Evolutionary conservation across 306 rosid species (phyloP), one percentile per base, ranked within the genome.

Genomic region (Datisca glomerata): DNA sequence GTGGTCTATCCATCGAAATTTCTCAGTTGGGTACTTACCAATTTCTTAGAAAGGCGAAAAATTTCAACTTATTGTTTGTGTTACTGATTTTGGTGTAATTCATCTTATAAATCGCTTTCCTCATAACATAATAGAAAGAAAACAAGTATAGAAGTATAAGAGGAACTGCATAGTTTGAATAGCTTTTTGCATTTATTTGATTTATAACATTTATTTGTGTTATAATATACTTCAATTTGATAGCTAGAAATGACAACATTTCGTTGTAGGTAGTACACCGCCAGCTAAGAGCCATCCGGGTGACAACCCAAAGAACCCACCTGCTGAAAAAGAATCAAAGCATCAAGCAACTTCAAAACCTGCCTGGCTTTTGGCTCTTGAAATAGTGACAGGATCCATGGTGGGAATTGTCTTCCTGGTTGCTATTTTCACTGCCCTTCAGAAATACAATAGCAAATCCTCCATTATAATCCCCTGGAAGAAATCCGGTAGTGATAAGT

Each of bases 381-480:
- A 91, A 72, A 68, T 91, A 63, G 76, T 72, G 51, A 71, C 94
- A 16, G 99, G 94, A 78, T 67, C 79, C 69, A 64, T 91, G 87
- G 85, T 65, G 27, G 82, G 87, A 46, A 78, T 76, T 50, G 56
- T 91, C 65, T 69, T 80, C 53, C 70, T 85, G 39, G 63, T 91
- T 43, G 94, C 71, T 41, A 56, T 63, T 62, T 59, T 91, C 47
- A 70, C 94, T 37, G 86, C 73, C 46, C 38, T 75, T 51, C 85
- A 66, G 60, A 78, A 57, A 60, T 78, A 69, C 70, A 73, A 85
- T 56, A 66, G 73, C 59, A 78, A 65, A 65, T 60, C 96, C 43
- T 78, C 97, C 37, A 75, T 83, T 37, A 72, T 89, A 58, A 77
- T 76, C 56, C 99, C 94, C 43, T 78, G 96, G 96, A 91, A 73